Conservation (phyloP, 805 yeast species). For the Yamadazyma olivae region DNA sequence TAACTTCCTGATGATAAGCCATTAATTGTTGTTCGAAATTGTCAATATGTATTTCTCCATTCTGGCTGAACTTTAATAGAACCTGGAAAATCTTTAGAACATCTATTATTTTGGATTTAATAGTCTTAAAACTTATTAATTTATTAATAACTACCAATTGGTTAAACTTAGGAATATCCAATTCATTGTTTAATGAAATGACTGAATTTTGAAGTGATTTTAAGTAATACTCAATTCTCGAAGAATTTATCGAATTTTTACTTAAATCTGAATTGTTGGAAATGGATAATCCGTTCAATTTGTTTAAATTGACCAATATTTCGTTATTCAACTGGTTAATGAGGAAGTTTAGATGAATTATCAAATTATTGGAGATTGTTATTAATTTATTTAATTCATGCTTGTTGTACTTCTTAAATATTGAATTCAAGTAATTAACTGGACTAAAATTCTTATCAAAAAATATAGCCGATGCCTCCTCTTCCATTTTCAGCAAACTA, state of each 20-base stretch:
- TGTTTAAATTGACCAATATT: conserved; percentile 47
- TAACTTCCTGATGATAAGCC: conserved; percentile 6
- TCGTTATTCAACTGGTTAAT: conserved; percentile 48
- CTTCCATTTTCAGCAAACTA: conserved; percentile 2
- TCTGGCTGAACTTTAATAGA: conserved; percentile 16
- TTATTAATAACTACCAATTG: conserved; percentile 21
- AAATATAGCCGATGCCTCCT: conserved; percentile 59
- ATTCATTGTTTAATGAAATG: conserved; percentile 50
- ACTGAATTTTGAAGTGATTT: conserved; percentile 60
- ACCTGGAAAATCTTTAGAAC: conserved; percentile 48
- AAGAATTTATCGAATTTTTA: not conserved
- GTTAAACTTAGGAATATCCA: conserved; percentile 19
- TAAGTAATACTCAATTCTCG: conserved; percentile 60
- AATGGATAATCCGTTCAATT: conserved; percentile 34
- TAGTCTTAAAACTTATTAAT: conserved; percentile 41
- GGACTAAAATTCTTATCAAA: conserved; percentile 66
- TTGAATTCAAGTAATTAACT: conserved; percentile 60
- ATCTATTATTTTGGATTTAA: conserved; percentile 43
- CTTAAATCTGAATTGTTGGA: not conserved
- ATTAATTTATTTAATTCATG: conserved; percentile 37
- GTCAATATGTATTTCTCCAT: conserved; percentile 6
- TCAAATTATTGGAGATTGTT: conserved; percentile 46
- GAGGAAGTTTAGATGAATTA: conserved; percentile 60
- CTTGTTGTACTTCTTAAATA: conserved; percentile 36
- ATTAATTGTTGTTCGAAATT: conserved; percentile 7